phyloP scores from a whole-genome alignment of 1,139 yeast genomes.

The Yamadazyma pseudoaaseri region DNA sequence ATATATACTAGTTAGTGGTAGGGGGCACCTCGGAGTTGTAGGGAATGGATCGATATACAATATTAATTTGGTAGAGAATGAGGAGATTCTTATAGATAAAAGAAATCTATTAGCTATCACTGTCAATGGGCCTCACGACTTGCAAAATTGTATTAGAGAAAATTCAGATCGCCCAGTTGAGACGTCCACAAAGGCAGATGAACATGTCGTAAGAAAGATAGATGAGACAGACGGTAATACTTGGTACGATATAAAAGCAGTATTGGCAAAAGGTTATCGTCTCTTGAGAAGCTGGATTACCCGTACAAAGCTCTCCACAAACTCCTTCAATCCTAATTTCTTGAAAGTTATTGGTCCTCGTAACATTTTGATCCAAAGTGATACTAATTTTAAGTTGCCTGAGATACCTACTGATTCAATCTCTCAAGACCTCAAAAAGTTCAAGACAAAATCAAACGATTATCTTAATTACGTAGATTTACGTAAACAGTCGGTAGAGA shows the following conservation, averaged over 20 bases:
- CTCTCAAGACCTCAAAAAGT: constrained; percentile 9
- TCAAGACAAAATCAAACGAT: constrained; percentile 28
- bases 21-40: constrained; percentile 57
- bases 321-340: constrained; percentile 24
- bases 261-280: background rate
- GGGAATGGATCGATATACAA: constrained; percentile 59
- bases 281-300: background rate
- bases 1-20: constrained; percentile 50
- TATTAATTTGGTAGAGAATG: constrained; percentile 43
- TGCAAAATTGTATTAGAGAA: constrained; percentile 32
- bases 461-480: constrained; percentile 31
- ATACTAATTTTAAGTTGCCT: constrained; percentile 15
- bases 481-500: constrained; percentile 14
- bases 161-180: background rate
- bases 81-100: constrained; percentile 49
- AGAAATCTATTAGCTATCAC: constrained; percentile 51
- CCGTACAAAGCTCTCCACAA: background rate
- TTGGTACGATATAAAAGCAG: background rate
- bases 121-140: constrained; percentile 49
- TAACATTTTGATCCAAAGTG: constrained; percentile 48
- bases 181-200: background rate
- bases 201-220: background rate
- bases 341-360: constrained; percentile 57
- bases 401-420: constrained; percentile 14
- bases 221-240: background rate